These are phyloP conservation scores for Pulveroboletus sp. DNA, from an alignment of 768 basidiomycete species.

Conservation along the genomic window DNA sequence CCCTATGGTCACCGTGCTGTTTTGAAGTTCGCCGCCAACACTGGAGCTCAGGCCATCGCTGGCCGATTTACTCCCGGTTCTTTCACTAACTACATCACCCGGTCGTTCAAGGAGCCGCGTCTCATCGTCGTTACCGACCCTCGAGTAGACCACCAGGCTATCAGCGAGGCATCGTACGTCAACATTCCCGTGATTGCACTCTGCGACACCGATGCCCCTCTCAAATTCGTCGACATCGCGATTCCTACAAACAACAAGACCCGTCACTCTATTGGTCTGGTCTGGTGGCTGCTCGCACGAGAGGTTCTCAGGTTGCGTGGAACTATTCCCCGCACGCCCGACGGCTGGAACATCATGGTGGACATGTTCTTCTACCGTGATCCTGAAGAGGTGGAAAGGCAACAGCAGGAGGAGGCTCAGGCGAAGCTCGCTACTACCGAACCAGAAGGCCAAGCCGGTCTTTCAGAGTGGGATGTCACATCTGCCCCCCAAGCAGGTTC, in stretches of 20 bases:
- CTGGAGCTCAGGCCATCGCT: conserved; percentile 97
- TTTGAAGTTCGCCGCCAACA: conserved; percentile 97
- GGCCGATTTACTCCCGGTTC: conserved; percentile 99
- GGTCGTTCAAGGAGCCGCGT: conserved; percentile 99
- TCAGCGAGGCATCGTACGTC: conserved; percentile 99
- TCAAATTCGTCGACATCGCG: conserved; percentile 96
- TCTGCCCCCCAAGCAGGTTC: conserved; percentile 62
- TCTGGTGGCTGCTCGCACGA: conserved; percentile 96
- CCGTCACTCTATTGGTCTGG: conserved; percentile 92
- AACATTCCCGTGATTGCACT: conserved; percentile 99
- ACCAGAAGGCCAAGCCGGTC: conserved; percentile 48
- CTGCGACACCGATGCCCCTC: conserved; percentile 96
- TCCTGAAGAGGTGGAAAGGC: conserved; percentile 98
- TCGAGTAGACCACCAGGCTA: conserved; percentile 99
- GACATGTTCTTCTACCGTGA: conserved; percentile 99
- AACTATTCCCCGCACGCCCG: conserved; percentile 83
- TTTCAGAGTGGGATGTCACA: conserved; percentile 70
- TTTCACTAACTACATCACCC: conserved; percentile 99
- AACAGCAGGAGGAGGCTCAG: conserved; percentile 89
- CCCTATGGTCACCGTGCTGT: conserved; percentile 99
- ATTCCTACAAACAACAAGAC: conserved; percentile 99
- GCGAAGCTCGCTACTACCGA: conserved; percentile 67
- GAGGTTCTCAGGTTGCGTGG: conserved; percentile 96
- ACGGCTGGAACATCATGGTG: conserved; percentile 98
- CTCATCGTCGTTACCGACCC: conserved; percentile 98